A percentile compares a stretch with the other conserved stretches of the same genome.
phyloP scores from a whole-genome alignment of 345 rosid genomes.

The Rhizophora mangle region DNA sequence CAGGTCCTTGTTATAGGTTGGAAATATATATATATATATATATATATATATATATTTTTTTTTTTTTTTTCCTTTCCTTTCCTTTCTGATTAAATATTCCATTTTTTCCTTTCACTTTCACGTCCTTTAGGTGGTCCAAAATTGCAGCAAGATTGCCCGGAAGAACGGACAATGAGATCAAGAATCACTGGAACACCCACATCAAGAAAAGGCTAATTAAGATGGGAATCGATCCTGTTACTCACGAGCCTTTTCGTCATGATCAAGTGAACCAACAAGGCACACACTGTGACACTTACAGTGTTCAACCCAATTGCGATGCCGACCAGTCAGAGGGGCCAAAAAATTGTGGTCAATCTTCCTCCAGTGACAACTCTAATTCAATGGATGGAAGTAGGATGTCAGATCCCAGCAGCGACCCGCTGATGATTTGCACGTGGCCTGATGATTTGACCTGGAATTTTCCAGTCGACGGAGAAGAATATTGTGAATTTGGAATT shows the following conservation, averaged over 20 bases:
- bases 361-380: conserved; percentile 21
- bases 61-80: too few species aligned
- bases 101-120: not conserved
- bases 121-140: conserved; percentile 62
- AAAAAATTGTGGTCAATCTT: not conserved
- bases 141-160: conserved; percentile 74
- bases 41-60: too few species aligned
- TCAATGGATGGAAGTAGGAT: not conserved
- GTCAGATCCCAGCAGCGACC: conserved; percentile 11
- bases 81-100: not conserved
- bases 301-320: conserved; percentile 2
- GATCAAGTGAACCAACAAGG: conserved; percentile 11
- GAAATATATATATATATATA: too few species aligned
- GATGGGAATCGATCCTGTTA: conserved; percentile 75
- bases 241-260: conserved; percentile 43
- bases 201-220: conserved; percentile 72
- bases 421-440: conserved; percentile 28
- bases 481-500: conserved; percentile 34
- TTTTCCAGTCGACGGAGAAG: conserved; percentile 23
- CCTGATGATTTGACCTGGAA: conserved; percentile 49
- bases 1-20: too few species aligned
- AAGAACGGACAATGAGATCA: conserved; percentile 86
- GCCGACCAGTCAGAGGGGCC: conserved; percentile 8
- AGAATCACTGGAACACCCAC: conserved; percentile 82
- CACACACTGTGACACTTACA: not conserved